Percentiles rank a stretch among this genome's conserved stretches.
Evolutionary conservation across 768 basidiomycete genomes (phyloP).

Genomic region (Russula sp.): DNA sequence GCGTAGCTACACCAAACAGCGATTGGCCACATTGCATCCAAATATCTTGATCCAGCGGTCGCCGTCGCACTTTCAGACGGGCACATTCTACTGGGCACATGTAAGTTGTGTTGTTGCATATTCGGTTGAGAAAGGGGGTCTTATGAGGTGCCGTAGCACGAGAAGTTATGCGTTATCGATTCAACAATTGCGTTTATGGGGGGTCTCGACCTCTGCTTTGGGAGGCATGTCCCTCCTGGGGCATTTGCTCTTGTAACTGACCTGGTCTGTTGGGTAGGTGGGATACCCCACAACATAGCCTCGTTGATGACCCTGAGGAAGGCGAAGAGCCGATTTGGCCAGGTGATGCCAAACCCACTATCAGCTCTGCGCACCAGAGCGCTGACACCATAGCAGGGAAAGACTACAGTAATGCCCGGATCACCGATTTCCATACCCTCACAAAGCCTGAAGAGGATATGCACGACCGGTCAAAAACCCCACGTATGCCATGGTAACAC

Average conservation of each 20-base stretch:
- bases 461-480: conserved; percentile 85
- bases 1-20: conserved; percentile 78
- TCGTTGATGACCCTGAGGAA: conserved; percentile 79
- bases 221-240: conserved; percentile 42
- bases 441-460: conserved; percentile 91
- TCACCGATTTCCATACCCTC: conserved; percentile 78
- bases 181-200: conserved; percentile 98
- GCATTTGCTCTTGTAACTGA: conserved; percentile 6
- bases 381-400: conserved; percentile 54
- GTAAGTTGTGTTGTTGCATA: conserved; percentile 39
- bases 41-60: conserved; percentile 97
- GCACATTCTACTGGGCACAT: conserved; percentile 98
- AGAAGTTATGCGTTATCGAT: conserved; percentile 97
- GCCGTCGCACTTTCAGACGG: conserved; percentile 95
- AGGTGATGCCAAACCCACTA: conserved; percentile 39
- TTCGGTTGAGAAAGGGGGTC: neutral
- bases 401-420: conserved; percentile 89
- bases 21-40: conserved; percentile 68
- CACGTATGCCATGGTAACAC: conserved; percentile 90
- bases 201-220: conserved; percentile 91
- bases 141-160: conserved; percentile 53
- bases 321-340: conserved; percentile 75
- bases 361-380: neutral
- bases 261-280: conserved; percentile 44
- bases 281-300: conserved; percentile 93